Base-by-base conservation (phyloP, 2,329 filamentous ascomycete genomes). In the Pyricularia sp. region DNA sequence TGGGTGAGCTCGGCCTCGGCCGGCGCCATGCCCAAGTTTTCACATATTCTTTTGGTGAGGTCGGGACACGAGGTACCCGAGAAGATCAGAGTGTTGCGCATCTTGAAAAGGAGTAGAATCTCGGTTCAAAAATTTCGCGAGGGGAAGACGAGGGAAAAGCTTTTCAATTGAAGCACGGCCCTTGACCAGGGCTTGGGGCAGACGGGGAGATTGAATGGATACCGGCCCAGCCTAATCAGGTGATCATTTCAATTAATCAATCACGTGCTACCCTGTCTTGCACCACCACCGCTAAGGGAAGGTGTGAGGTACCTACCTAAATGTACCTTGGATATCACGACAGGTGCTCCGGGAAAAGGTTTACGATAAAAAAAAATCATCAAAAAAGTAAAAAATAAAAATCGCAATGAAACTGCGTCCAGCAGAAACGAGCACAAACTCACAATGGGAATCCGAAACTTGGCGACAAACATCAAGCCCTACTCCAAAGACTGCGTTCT, bases 1-100 rank as follows among this genome's bases (percentile, higher is more conserved):
- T 90, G 88, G 70, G 87, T 86, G 74, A 90, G 83, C 81, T 90
- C 88, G 73, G 88, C 86, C 71, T 85, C 81, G 71, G 87, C 88
- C 74, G 87, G 83, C 71, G 81, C 79, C 87, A 89, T 90, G 75
- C 88, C 87, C 78, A 90, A 79, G 74, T 89, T 90, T 78, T 86
- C 85, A 78, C 88, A 90, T 83, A 90, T 90, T 74, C 89, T 86
- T 70, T 80, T 81, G 23, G 88, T 88, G 76, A 90, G 85, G 70
- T 81, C 83, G 71, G 88, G 88, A 81, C 88, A 90, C 68, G 88
- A 90, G 71, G 86, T 87, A 81, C 88, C 88, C 75, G 87, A 84
- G 76, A 90, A 90, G 73, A 90, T 88, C 74, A 90, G 81, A 69
- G 88, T 90, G 77, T 88, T 88, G 75, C 72, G 71, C 72, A 74